Evolutionary conservation across 2,329 filamentous ascomycete species (phyloP), one percentile per base, ranked within the genome.

Genomic region (Microascus cirrosus): DNA sequence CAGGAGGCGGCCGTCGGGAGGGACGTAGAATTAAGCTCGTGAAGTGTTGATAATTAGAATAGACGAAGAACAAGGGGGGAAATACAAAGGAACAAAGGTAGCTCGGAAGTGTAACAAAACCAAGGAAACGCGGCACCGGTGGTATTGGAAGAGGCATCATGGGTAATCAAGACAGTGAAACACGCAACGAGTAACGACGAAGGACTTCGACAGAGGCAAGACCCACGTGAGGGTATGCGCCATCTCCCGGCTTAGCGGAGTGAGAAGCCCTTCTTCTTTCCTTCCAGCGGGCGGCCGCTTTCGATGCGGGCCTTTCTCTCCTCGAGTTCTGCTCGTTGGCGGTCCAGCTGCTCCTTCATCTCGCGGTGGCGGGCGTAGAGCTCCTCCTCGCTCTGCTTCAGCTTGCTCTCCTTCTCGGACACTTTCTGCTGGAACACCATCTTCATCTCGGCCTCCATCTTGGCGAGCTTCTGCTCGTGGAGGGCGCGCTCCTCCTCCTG

Each of bases 341-440:
- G 86, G 70, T 99, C 94, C 68, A 99, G 84, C 75, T 97, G 93
- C 71, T 99, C 94, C 83, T 97, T 99, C 94, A 99, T 99, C 80
- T 99, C 94, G 71, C 93, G 87, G 80, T 99, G 94, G 67, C 94
- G 88, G 64, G 94, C 92, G 70, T 97, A 97, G 60, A 99, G 80
- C 81, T 99, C 94, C 74, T 99, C 94, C 76, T 99, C 94, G 81
- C 91, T 96, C 79, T 97, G 94, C 80, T 95, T 95, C 73, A 99
- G 81, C 79, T 99, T 99, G 84, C 90, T 96, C 78, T 99, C 94
- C 82, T 99, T 99, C 76, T 99, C 94, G 64, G 90, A 86, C 35
- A 99, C 94, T 87, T 99, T 99, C 74, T 99, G 94, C 75, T 97
- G 94, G 90, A 99, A 99, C 66, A 99, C 94, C 90, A 96, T 96